phyloP scores from a whole-genome alignment of 163 green algal genomes.

The Volvox carteri region DNA sequence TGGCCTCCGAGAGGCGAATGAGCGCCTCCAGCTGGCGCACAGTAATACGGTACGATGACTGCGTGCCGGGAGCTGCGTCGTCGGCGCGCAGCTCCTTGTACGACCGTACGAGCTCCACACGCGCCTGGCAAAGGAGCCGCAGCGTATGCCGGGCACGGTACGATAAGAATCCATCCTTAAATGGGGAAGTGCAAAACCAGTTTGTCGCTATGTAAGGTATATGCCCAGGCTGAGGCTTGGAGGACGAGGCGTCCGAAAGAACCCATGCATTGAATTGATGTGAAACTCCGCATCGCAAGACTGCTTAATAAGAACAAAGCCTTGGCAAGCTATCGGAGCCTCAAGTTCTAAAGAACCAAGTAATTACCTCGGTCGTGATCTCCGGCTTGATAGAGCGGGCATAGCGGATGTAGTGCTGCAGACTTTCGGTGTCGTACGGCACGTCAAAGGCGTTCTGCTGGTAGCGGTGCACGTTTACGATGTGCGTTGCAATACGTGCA shows the following conservation, averaged over 20 bases:
- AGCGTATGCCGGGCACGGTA: too few species aligned
- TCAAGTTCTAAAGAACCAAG: too few species aligned
- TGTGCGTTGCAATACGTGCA: slow-evolving; percentile 92
- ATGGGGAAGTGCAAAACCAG: too few species aligned
- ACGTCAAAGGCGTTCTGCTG: slow-evolving; percentile 73
- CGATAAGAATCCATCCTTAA: too few species aligned
- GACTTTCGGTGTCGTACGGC: slow-evolving; percentile 87
- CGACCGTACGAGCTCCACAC: slow-evolving; percentile 69
- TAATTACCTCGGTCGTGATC: slow-evolving; percentile 69
- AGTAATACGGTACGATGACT: slow-evolving; percentile 95
- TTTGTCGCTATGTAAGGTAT: too few species aligned
- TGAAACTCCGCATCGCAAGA: too few species aligned
- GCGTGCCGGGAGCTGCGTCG: slow-evolving; percentile 81
- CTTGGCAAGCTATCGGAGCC: too few species aligned
- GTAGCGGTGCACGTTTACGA: slow-evolving; percentile 89
- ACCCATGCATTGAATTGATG: too few species aligned
- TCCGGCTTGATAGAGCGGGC: slow-evolving; percentile 90
- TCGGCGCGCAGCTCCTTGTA: slow-evolving; percentile 85
- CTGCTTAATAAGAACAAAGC: too few species aligned
- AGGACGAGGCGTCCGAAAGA: too few species aligned
- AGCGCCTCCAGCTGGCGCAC: slow-evolving; percentile 98
- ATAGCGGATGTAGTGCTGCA: slow-evolving; percentile 97
- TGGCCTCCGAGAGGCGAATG: slow-evolving; percentile 94
- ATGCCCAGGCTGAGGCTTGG: too few species aligned
- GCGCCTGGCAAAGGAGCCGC: slow-evolving; percentile 61